A percentile compares a stretch with the other conserved stretches of the same genome.
Conservation (phyloP, 306 rosid species). For the Betula pendula region DNA sequence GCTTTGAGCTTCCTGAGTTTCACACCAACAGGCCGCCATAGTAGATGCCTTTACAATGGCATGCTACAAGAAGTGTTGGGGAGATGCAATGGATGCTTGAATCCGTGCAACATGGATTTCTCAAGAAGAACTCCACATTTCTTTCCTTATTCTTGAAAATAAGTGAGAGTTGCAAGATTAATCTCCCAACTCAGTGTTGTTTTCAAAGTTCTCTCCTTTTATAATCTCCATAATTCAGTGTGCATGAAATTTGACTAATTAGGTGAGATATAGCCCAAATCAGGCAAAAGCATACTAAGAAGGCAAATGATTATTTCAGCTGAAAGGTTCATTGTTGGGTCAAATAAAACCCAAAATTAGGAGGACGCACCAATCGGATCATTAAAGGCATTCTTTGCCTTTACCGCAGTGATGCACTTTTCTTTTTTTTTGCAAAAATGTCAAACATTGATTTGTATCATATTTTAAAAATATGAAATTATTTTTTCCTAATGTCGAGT, state of each 20-base stretch:
- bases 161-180: not conserved
- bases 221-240: not conserved
- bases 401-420: not conserved
- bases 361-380: not conserved
- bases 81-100: not conserved
- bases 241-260: not conserved
- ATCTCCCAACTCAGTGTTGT: not conserved
- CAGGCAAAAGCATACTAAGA: not conserved
- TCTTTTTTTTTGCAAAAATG: not conserved
- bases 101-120: not conserved
- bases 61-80: not conserved
- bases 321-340: not conserved
- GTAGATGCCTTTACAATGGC: not conserved
- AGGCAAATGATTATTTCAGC: not conserved
- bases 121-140: not conserved
- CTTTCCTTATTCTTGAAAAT: not conserved
- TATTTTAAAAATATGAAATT: not conserved
- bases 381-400: not conserved
- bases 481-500: not conserved
- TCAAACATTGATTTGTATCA: too few relatives aligned
- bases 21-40: not conserved
- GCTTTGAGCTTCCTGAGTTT: not conserved
- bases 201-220: not conserved
- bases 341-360: not conserved
- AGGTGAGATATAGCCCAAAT: not conserved